These are phyloP conservation scores for Candida mattraensis DNA, from an alignment of 805 yeast genomes.

Conservation along the genomic window DNA sequence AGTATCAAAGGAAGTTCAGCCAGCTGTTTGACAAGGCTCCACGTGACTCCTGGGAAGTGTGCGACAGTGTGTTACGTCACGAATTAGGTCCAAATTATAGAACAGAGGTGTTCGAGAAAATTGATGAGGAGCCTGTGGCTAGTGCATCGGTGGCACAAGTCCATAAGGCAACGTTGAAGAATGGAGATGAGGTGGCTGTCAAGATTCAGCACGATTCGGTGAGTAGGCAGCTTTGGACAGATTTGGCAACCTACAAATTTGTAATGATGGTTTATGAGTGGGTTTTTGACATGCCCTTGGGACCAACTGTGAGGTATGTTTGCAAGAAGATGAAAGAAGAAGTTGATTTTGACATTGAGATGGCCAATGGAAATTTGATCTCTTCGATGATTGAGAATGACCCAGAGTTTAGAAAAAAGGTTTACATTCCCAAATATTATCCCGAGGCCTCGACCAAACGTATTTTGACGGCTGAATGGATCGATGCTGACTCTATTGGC, in stretches of 20 bases:
- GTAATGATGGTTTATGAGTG: slow-evolving; percentile 54
- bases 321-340: slow-evolving; percentile 59
- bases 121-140: slow-evolving; percentile 64
- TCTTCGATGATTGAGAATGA: slow-evolving; percentile 42
- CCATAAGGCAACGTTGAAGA: slow-evolving; percentile 48
- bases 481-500: slow-evolving; percentile 65
- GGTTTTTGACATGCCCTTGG: slow-evolving; percentile 64
- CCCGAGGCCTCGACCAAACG: slow-evolving; percentile 45
- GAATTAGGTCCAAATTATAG: slow-evolving; percentile 46
- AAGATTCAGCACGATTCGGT: slow-evolving; percentile 69
- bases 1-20: slow-evolving; percentile 56
- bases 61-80: slow-evolving; percentile 40
- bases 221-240: slow-evolving; percentile 57
- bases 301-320: slow-evolving; percentile 55
- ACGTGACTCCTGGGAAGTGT: slow-evolving; percentile 47
- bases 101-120: slow-evolving; percentile 36
- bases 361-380: slow-evolving; percentile 48
- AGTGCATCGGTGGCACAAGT: slow-evolving; percentile 78
- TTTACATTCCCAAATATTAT: slow-evolving; percentile 58
- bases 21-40: slow-evolving; percentile 71
- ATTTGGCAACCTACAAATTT: slow-evolving; percentile 55
- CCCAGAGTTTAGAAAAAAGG: slow-evolving; percentile 36
- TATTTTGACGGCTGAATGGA: slow-evolving; percentile 71
- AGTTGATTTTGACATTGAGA: slow-evolving; percentile 59
- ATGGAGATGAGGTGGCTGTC: slow-evolving; percentile 57